Base-by-base conservation (phyloP, 2,329 filamentous ascomycete species). In the Thelonectria blattea region DNA sequence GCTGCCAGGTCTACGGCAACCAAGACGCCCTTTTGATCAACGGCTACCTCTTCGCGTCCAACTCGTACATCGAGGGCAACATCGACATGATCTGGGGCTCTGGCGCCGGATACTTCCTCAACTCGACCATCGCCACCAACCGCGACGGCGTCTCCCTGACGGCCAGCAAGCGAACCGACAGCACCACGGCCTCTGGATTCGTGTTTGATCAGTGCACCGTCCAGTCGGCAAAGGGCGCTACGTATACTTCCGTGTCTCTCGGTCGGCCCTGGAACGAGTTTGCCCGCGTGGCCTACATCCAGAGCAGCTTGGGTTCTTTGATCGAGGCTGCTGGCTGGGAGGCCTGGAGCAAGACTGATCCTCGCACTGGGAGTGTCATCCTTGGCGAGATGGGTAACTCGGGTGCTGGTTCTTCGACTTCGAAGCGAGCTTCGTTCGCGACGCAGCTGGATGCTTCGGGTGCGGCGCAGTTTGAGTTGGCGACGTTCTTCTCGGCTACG, bases 1-100 rank as follows among this genome's bases (percentile, higher is more conserved):
- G 76, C 14, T 78, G 79, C 62, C 70, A 75, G 9, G 73, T 83
- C 20, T 75, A 73, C 22, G 81, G 81, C 0, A 83, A 77, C 67
- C 81, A 84, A 63, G 81, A 84, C 64, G 83, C 81, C 2, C 68
- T 84, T 1, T 70, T 83, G n/a, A 79, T 80, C 15, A 75, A 69
- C 24, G 80, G 81, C 4, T 74, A 75, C 50, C 78, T 85, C 61
- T 76, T 83, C 41, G 83, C 82, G 58, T 76, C 76, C 20, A 70
- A 71, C 15, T 79, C 75, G 50, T 71, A 78, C 50, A 77, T 83
- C 41, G 74, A 78, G 54, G 81, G 81, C n/a, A 81, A 79, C 2
- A 82, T 80, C 30, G 81, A 83, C 53, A 79, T 80, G 72, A 80
- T 74, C 8, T 74, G 75, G 66, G 79, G 79, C 10, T 70, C 73